Conservation (phyloP, 306 rosid genomes). For the Dryas alaskensis region DNA sequence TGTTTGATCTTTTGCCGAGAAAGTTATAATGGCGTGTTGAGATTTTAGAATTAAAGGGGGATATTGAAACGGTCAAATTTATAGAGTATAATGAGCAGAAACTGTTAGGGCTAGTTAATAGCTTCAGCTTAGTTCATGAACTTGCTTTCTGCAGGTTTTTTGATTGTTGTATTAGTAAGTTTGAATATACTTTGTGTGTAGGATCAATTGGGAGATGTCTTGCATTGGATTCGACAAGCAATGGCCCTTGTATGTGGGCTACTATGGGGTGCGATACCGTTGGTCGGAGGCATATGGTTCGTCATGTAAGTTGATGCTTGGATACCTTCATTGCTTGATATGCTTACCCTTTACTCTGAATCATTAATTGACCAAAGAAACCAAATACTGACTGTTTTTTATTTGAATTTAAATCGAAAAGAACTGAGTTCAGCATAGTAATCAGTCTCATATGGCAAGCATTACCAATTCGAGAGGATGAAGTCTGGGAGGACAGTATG, state of each 20-base stretch:
- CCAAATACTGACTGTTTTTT: no score
- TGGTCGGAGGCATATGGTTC: slow-evolving; percentile 96
- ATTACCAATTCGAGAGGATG: background rate
- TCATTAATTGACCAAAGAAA: background rate
- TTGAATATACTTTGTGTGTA: slow-evolving; percentile 18
- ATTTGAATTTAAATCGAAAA: background rate
- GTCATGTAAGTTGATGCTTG: slow-evolving; percentile 60
- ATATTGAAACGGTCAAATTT: slow-evolving; percentile 9
- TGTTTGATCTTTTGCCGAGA: background rate
- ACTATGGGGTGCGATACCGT: slow-evolving; percentile 85
- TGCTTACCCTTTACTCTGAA: background rate
- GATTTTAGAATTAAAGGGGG: background rate
- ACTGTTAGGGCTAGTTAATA: background rate
- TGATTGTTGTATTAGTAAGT: background rate
- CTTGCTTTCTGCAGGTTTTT: background rate
- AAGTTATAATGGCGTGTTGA: background rate
- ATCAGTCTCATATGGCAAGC: background rate
- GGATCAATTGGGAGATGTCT: slow-evolving; percentile 97
- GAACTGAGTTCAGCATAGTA: background rate
- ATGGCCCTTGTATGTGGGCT: slow-evolving; percentile 72
- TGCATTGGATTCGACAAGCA: slow-evolving; percentile 96
- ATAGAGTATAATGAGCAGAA: slow-evolving; percentile 7
- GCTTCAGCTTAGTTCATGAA: slow-evolving; percentile 1
- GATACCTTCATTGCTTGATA: background rate
- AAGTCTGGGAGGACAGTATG: no score